A percentile compares a stretch with the other conserved stretches of the same genome.
These are phyloP conservation scores for Vanderwaltozyma verrucispora DNA, from an alignment of 805 yeast species.

Conservation along the genomic window DNA sequence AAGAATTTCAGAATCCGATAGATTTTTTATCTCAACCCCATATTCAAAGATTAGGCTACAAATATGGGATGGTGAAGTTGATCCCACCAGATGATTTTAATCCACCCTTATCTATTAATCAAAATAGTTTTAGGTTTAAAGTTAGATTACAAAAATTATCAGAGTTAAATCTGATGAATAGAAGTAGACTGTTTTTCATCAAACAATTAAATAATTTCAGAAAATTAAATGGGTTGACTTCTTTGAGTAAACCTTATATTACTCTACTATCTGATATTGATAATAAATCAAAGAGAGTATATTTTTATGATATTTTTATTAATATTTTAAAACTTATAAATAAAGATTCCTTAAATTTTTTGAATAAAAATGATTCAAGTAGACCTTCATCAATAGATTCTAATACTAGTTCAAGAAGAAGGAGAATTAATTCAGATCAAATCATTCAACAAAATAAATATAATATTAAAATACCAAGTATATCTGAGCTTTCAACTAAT, in stretches of 20 bases:
- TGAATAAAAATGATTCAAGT: no score
- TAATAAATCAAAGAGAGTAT: slow-evolving; percentile 7
- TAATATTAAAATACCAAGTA: background rate
- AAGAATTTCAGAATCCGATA: slow-evolving; percentile 56
- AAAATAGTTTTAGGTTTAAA: slow-evolving; percentile 46
- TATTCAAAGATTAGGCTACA: slow-evolving; percentile 36
- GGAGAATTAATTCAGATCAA: background rate
- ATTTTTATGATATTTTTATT: slow-evolving; percentile 33
- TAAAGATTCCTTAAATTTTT: no score
- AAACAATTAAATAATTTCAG: slow-evolving; percentile 51
- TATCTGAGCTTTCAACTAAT: slow-evolving; percentile 8
- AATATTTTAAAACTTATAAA: slow-evolving; percentile 19
- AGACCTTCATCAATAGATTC: background rate
- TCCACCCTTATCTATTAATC: slow-evolving; percentile 46
- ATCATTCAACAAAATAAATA: background rate
- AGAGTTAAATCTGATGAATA: slow-evolving; percentile 51
- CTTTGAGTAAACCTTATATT: background rate
- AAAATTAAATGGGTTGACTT: background rate
- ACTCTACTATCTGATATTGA: background rate
- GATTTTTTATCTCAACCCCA: slow-evolving; percentile 46
- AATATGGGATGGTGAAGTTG: slow-evolving; percentile 68
- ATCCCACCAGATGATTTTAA: slow-evolving; percentile 46
- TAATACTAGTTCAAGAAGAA: background rate
- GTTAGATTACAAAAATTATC: slow-evolving; percentile 59
- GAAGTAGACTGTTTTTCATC: slow-evolving; percentile 52